These are phyloP conservation scores for Tuber indicum DNA, from an alignment of 495 filamentous ascomycete genomes.

Conservation along the genomic window DNA sequence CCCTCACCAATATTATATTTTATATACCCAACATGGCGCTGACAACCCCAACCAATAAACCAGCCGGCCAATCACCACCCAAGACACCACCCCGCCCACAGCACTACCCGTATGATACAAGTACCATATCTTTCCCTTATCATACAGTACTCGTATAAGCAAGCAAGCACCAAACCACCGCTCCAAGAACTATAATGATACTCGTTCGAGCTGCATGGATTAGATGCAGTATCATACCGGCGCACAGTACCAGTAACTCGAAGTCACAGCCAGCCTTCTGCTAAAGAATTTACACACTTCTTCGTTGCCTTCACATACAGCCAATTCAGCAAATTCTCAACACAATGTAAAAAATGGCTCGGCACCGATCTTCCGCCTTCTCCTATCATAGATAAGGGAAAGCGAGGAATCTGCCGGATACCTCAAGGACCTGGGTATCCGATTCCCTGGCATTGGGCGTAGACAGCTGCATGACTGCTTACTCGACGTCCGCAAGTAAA, in stretches of 20 bases:
- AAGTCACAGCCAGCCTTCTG: not conserved
- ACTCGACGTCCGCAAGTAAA: not conserved
- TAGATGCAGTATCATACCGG: not conserved
- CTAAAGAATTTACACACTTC: not conserved
- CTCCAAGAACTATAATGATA: not conserved
- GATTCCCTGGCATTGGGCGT: not conserved
- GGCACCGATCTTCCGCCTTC: too few species aligned
- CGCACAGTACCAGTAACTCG: not conserved
- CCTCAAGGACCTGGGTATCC: too few species aligned
- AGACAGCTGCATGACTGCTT: not conserved
- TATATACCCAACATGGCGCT: too few species aligned
- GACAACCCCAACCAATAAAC: not conserved
- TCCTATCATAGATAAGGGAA: too few species aligned
- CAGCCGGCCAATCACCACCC: not conserved
- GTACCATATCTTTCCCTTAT: not conserved
- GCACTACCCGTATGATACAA: too few species aligned
- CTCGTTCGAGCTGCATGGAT: not conserved
- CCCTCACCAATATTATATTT: too few species aligned
- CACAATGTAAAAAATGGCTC: not conserved
- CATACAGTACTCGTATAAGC: not conserved
- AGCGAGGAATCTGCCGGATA: too few species aligned
- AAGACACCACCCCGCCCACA: too few species aligned
- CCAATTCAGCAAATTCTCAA: not conserved
- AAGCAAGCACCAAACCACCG: not conserved
- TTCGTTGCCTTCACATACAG: not conserved